Evolutionary conservation across 805 yeast species (phyloP), one percentile per base, ranked within the genome.

Genomic region (Wickerhamiella domercqiae): DNA sequence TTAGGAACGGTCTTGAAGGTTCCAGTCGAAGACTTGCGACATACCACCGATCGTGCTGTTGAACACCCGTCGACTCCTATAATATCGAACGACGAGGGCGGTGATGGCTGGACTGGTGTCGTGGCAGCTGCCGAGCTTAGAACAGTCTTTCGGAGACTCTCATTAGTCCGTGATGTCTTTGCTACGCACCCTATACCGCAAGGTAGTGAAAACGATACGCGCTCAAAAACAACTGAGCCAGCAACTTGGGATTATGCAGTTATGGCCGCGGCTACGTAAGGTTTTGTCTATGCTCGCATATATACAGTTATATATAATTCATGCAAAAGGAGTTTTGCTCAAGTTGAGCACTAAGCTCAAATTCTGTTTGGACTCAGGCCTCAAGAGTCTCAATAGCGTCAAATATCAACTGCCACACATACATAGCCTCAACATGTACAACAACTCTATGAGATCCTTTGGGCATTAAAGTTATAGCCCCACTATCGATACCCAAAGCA

Each of bases 1-100:
- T 48, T 57, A 21, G 60, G 58, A 3, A 55, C 59, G 14, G 55
- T 54, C 7, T 44, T 58, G 35, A 57, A 55, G 36, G 52, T 54
- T 11, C 37, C 53, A 5, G 52, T 55, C 7, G 55, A 52, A 17
- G 60, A 54, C 26, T 39, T 7, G 38, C 39, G 4, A 18, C n/a
- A n/a, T n/a, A n/a, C n/a, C n/a, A n/a, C n/a, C n/a, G n/a, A n/a
- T 22, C 9, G n/a, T 48, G 24, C 49, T 47, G 31, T 39, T 24
- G 45, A 49, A 43, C 24, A 43, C 38, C n/a, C n/a, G n/a, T n/a
- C n/a, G n/a, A 13, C 14, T n/a, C 29, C 28, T 21, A 14, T 20
- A 5, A 14, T 21, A 14, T 5, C 21, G 5, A 21, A 16, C 15
- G 20, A 36, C 7, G 18, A 26, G 9, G 26, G 35, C 3, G 29